phyloP scores from a whole-genome alignment of 805 yeast genomes.

The Kodamaea nitidulidarum region DNA sequence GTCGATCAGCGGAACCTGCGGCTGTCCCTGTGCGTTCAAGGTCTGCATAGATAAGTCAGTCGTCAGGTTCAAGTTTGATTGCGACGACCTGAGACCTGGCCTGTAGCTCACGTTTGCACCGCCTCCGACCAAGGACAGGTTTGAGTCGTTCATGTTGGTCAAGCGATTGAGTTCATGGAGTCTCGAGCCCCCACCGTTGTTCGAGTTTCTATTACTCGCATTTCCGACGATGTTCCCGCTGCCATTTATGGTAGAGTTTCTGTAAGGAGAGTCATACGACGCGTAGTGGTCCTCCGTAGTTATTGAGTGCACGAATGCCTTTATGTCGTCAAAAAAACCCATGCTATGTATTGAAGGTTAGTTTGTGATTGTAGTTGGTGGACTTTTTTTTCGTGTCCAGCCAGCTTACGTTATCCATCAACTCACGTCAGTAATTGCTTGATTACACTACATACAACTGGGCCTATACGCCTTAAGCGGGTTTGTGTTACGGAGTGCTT shows the following conservation, averaged over 20 bases:
- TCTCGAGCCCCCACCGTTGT: conserved; percentile 24
- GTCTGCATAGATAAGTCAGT: conserved; percentile 41
- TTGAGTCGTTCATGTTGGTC: conserved; percentile 23
- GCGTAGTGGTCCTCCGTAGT: conserved; percentile 62
- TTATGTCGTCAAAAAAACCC: conserved; percentile 29
- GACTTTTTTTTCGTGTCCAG: conserved; percentile 6
- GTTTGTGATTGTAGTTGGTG: background rate
- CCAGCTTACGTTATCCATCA: conserved; percentile 2
- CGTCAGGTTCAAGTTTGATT: conserved; percentile 28
- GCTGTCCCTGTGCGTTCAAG: conserved; percentile 44
- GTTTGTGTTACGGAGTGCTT: no score
- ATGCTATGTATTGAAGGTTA: conserved; percentile 11
- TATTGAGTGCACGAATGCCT: conserved; percentile 41
- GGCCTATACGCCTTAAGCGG: no score
- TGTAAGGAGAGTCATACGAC: conserved; percentile 41
- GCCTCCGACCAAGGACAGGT: conserved; percentile 24
- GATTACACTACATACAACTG: no score
- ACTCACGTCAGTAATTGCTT: background rate
- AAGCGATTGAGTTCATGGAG: conserved; percentile 32
- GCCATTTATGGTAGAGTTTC: conserved; percentile 17
- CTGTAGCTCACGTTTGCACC: conserved; percentile 30
- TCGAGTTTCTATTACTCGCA: conserved; percentile 8
- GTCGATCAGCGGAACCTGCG: conserved; percentile 44
- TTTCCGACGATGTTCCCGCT: conserved; percentile 9
- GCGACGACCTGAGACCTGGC: conserved; percentile 43